Base-by-base conservation (phyloP, 2,329 filamentous ascomycete species). In the Celoporthe dispersa region DNA sequence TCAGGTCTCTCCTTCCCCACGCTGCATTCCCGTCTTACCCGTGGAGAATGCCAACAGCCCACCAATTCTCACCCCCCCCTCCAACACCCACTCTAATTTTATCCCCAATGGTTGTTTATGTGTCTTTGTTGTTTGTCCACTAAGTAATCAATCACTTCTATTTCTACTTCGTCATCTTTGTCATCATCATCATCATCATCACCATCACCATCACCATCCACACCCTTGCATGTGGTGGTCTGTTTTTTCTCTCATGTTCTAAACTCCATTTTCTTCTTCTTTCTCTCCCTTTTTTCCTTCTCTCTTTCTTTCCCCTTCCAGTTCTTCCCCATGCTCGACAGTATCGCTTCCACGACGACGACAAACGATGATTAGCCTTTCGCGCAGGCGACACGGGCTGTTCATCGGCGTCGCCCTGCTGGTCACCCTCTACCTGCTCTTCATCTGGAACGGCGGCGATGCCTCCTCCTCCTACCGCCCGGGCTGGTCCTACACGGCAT, bases 381-480 rank as follows among this genome's bases (percentile, higher is more conserved):
- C 55, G 28, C 65, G 65, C 14, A 55, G 65, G 28, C 48, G 55
- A 41, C 53, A 67, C 14, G 65, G 65, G 51, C 55, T 44, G 64
- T 59, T 71, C 3, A 5, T 67, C 25, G 53, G 59, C 61, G 44
- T 66, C 16, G 64, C 37, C 6, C n/a, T 39, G 5, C 16, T 70
- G 1, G 57, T 55, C 6, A 31, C 60, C 6, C 2, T 71, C 51
- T 67, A 39, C 4, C 16, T 61, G 12, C 48, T 67, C n/a, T 67
- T 67, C 33, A 14, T 55, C 11, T 55, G 66, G 60, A 14, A 59
- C 12, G 12, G 55, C 8, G 33, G 55, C 12, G 41, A 48, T 22
- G 19, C 44, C 8, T 48, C 44, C 44, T n/a, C 22, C 9, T 35
- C 64, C 9, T 48, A 48, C 51, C n/a, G 64, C 39, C 6, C 59